Base-by-base conservation (phyloP, 257 asterid species). In the Scutellaria minor region DNA sequence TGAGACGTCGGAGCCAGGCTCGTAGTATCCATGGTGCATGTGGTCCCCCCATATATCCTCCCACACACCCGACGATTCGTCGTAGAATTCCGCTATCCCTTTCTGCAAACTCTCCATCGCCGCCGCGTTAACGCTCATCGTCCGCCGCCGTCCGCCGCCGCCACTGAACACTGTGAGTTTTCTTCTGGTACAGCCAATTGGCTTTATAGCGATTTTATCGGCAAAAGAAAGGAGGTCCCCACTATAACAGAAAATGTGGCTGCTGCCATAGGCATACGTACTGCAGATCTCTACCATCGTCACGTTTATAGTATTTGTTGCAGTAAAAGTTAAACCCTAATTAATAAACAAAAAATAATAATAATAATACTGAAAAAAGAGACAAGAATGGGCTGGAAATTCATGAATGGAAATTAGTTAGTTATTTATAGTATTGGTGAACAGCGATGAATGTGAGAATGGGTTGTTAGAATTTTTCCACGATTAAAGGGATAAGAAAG, bases 1-100 rank as follows among this genome's bases (percentile, higher is more conserved):
- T 22, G 92, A 81, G 11, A 79, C 94, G 40, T 83, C 80, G 37
- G 89, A 56, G 37, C 61, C 75, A 22, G 90, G 86, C 5, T 85
- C 88, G 75, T 95, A 95, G 79, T 78, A 92, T 0, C 99, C 99
- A 54, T 95, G 99, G 85, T 95, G 99, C 98, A 92, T 92, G 78
- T 95, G 99, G 74, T 92, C 99, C 42, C 99, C 99, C 99, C 99
- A 95, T 0, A 95, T 75, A 51, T 87, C 83, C 84, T 95, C 99
- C 99, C 98, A 92, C 18, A 90, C 22, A 7, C 89, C 94, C 6
- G 97, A 92, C 3, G 98, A 92, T 71, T 92, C 90, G 56, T 95
- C 97, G 79, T 95, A 95, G 75, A 95, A 80, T 61, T 95, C 99
- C 24, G 98, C 99, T n/a, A 95, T 95, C 40, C 96, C 98, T 64